Evolutionary conservation across 1,284 basidiomycete species (phyloP), one percentile per base, ranked within the genome.

Genomic region (Trametes polyzona): DNA sequence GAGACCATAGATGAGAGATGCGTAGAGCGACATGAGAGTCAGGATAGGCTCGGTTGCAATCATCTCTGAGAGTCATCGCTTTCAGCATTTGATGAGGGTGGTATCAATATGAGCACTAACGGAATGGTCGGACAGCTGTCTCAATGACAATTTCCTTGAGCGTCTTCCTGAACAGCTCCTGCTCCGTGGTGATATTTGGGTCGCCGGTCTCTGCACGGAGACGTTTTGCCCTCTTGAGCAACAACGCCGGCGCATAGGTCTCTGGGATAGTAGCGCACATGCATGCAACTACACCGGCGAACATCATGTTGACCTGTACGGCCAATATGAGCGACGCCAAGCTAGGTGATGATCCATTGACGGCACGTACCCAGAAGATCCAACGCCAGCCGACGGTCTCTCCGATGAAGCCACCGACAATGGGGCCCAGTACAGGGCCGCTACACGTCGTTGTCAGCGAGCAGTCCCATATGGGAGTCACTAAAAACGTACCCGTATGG

Each of bases 1-100:
- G 4, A 89, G 68, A 24, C 86, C 84, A 64, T 90, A 90, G 12
- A 89, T 81, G 50, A 89, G 69, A 10, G 85, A 82, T 11, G 91
- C 79, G 71, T 92, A 90, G 32, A 87, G 56, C 0, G 86, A 88
- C 64, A 88, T 76, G n/a, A 88, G 75, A 3, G 88, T 72, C n/a
- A 92, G 73, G 59, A 90, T 87, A 2, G 87, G 86, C 67, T 92
- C 89, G 55, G 78, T 74, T 5, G 71, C 67, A 35, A 92, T 78
- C 85, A 91, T 89, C 46, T 79, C 66, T 67, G 60, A 30, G 2
- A 26, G 8, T 1, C n/a, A 11, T n/a, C 23, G n/a, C 27, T 30
- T 10, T 17, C 30, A n/a, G 35, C 7, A 27, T 7, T n/a, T n/a
- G n/a, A 7, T 4, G 14, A 11, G 17, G 17, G n/a, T 17, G 4